Conservation (phyloP, 2,329 filamentous ascomycete species). For the Lasiodiplodia hormozganensis region DNA sequence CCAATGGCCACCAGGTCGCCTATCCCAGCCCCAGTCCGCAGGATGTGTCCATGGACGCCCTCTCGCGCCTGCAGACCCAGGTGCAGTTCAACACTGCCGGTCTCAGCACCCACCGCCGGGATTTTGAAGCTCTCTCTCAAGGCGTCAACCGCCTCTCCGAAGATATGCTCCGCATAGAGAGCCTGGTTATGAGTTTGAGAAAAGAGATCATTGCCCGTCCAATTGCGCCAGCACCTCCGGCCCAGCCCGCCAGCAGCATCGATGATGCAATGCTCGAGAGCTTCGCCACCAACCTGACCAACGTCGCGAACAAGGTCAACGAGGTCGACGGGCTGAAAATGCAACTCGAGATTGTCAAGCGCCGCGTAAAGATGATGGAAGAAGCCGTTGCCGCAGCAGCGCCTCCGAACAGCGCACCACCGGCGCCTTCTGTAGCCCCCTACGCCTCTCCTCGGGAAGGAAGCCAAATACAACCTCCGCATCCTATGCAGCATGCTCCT, state of each 20-base stretch:
- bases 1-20: slow-evolving; percentile 36
- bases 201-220: slow-evolving; percentile 42
- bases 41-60: slow-evolving; percentile 47
- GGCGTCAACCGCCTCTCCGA: slow-evolving; percentile 48
- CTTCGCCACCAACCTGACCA: slow-evolving; percentile 50
- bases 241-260: slow-evolving; percentile 23
- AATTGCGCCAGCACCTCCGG: slow-evolving; percentile 20
- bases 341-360: slow-evolving; percentile 57
- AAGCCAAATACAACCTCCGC: slow-evolving; percentile 3
- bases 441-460: slow-evolving; percentile 11
- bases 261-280: slow-evolving; percentile 53
- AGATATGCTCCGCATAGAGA: slow-evolving; percentile 49
- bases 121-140: slow-evolving; percentile 50
- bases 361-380: slow-evolving; percentile 50
- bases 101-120: slow-evolving; percentile 42
- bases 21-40: slow-evolving; percentile 39
- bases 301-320: slow-evolving; percentile 51
- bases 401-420: slow-evolving; percentile 7
- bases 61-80: slow-evolving; percentile 56
- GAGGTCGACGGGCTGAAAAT: slow-evolving; percentile 57
- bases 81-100: slow-evolving; percentile 53
- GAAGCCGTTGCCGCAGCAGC: slow-evolving; percentile 33
- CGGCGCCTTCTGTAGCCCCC: slow-evolving; percentile 1
- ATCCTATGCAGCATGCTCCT: slow-evolving; percentile 24
- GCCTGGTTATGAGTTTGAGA: slow-evolving; percentile 45